These are phyloP conservation scores for Purpureocillium lavendulum DNA, from an alignment of 2,329 filamentous ascomycete genomes.

Conservation along the genomic window DNA sequence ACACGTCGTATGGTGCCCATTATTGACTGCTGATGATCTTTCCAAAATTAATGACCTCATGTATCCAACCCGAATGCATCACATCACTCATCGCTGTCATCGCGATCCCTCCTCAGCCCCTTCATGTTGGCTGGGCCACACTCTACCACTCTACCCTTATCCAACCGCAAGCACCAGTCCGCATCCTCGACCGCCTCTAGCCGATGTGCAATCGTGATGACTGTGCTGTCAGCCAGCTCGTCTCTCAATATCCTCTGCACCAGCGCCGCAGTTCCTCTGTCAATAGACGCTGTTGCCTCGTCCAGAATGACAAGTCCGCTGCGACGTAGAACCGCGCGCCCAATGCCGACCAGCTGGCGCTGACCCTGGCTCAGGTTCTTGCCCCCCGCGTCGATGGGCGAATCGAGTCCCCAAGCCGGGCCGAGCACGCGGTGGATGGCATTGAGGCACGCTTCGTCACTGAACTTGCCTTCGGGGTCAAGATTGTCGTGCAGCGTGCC, in stretches of 20 bases:
- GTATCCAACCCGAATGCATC: too few relatives aligned
- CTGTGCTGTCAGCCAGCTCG: slow-evolving; percentile 47
- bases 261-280: slow-evolving; percentile 46
- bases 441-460: slow-evolving; percentile 39
- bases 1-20: too few relatives aligned
- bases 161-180: slow-evolving; percentile 44
- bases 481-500: slow-evolving; percentile 55
- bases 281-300: slow-evolving; percentile 57
- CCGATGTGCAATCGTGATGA: slow-evolving; percentile 60
- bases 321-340: slow-evolving; percentile 48
- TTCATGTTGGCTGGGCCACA: slow-evolving; percentile 35
- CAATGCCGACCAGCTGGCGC: slow-evolving; percentile 53
- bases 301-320: slow-evolving; percentile 56
- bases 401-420: slow-evolving; percentile 34
- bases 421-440: slow-evolving; percentile 54
- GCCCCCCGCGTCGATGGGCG: slow-evolving; percentile 49
- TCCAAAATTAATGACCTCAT: too few relatives aligned
- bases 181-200: slow-evolving; percentile 54
- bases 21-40: too few relatives aligned
- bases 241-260: slow-evolving; percentile 50
- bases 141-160: slow-evolving; percentile 41
- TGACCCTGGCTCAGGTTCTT: slow-evolving; percentile 57
- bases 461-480: slow-evolving; percentile 55
- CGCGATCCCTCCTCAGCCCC: background rate
- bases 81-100: too few relatives aligned